Evolutionary conservation across 73 alveolate species (phyloP).

Genomic region (Urostyla sp.): DNA sequence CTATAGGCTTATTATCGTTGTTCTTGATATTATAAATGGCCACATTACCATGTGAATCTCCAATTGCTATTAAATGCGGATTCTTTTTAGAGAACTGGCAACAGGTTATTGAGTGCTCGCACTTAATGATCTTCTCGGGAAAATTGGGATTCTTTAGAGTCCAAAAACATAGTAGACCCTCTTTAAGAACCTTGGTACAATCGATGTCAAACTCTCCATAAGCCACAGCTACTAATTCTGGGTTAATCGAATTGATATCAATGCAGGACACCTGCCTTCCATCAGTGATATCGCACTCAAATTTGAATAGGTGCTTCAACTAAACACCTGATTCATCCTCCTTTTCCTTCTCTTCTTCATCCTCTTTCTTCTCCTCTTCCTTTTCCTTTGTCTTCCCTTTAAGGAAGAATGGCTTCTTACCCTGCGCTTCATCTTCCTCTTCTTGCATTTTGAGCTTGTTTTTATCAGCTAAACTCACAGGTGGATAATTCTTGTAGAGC

Average conservation of each 20-base stretch:
- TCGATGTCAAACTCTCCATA: constrained; percentile 92
- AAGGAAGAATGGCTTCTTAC: constrained; percentile 58
- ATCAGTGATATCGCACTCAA: constrained; percentile 84
- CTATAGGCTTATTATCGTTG: constrained; percentile 90
- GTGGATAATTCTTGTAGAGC: constrained; percentile 96
- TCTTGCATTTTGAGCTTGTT: constrained; percentile 65
- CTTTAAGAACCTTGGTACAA: constrained; percentile 63
- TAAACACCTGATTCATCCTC: constrained; percentile 79
- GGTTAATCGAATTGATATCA: constrained; percentile 94
- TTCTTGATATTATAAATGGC: constrained; percentile 92
- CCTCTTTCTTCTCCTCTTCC: constrained; percentile 84
- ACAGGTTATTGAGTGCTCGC: constrained; percentile 89
- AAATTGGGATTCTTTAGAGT: constrained; percentile 95
- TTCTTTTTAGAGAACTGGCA: constrained; percentile 90
- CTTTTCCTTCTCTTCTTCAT: constrained; percentile 82
- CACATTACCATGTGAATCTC: constrained; percentile 95
- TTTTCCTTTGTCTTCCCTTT: constrained; percentile 68
- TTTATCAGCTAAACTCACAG: constrained; percentile 73
- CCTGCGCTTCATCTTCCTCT: constrained; percentile 66
- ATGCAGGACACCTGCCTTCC: constrained; percentile 91
- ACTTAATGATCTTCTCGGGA: constrained; percentile 96
- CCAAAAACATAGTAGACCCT: constrained; percentile 95
- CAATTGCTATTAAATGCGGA: constrained; percentile 96
- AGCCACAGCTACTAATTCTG: constrained; percentile 95
- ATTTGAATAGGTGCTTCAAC: constrained; percentile 85